Evolutionary conservation across 257 asterid genomes (phyloP), one percentile per base, ranked within the genome.

Genomic region (Apocynum venetum): DNA sequence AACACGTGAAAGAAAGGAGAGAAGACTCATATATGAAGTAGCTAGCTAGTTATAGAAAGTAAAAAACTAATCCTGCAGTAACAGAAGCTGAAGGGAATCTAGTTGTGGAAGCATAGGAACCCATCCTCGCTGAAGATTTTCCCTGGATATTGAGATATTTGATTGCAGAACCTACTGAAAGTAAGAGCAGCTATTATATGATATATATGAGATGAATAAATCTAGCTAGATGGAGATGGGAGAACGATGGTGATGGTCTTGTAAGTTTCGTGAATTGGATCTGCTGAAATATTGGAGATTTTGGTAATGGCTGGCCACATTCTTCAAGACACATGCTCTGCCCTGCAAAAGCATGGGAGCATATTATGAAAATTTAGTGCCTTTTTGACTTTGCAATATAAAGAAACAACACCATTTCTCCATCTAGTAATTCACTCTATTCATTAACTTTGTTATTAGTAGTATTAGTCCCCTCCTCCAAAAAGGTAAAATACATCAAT

Each of bases 291-390:
- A 49, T 49, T 51, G 65, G 3, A 38, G 41, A 52, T 53, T 52
- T 14, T 25, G 31, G 75, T 17, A 41, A n/a, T 75, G 64, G 75
- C 48, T 38, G n/a, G 40, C 59, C 77, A 63, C 77, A 71, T 43
- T 35, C 43, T 56, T 78, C 81, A 36, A 59, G 72, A 10, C 76
- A 57, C 76, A 68, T 78, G 80, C 47, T 17, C 47, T 70, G 61
- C 63, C 69, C 35, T 77, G 60, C 76, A 70, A 13, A 56, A 47
- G 81, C 76, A 78, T 78, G 81, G 80, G 80, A 47, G 20, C 48
- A 61, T 4, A 63, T 76, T 25, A 57, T 61, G 59, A 12, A 25
- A 25, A 25, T 25, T 15, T 7, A 3, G 20, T 47, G 19, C 17
- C 2, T 69, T 68, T 69, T 69, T 44, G 38, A 36, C 53, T 17